Percentiles rank a stretch among this genome's conserved stretches.
phyloP scores from a whole-genome alignment of 2,329 filamentous ascomycete species.

The Fusarium oxysporum region DNA sequence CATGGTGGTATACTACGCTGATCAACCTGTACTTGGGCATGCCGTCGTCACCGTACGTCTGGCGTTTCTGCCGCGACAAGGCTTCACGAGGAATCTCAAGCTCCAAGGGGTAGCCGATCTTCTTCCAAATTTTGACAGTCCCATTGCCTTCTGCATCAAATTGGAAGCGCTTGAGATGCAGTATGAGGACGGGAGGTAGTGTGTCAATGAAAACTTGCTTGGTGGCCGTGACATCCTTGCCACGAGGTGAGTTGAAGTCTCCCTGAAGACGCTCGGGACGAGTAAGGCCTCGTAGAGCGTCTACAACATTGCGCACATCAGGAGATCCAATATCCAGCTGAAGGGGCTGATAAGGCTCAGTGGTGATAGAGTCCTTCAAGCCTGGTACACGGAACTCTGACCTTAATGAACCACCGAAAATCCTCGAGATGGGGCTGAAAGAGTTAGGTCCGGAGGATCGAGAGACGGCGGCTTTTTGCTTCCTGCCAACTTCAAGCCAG shows the following conservation, averaged over 20 bases:
- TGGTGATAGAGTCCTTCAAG: slow-evolving; percentile 88
- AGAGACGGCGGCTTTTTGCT: slow-evolving; percentile 88
- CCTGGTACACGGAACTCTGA: slow-evolving; percentile 91
- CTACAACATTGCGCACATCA: slow-evolving; percentile 89
- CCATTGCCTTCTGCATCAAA: slow-evolving; percentile 85
- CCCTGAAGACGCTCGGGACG: slow-evolving; percentile 86
- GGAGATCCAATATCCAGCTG: slow-evolving; percentile 93
- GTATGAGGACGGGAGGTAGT: slow-evolving; percentile 88
- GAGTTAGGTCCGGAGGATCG: slow-evolving; percentile 82
- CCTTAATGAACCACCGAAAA: slow-evolving; percentile 91
- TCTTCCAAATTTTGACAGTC: slow-evolving; percentile 98
- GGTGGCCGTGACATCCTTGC: slow-evolving; percentile 80
- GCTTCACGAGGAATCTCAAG: slow-evolving; percentile 93
- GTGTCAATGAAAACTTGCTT: slow-evolving; percentile 97
- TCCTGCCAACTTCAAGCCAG: slow-evolving; percentile 94
- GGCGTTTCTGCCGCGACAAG: slow-evolving; percentile 78
- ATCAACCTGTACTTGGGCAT: slow-evolving; percentile 87
- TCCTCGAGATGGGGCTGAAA: slow-evolving; percentile 89
- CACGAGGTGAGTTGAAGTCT: slow-evolving; percentile 83
- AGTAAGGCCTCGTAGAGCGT: slow-evolving; percentile 88
- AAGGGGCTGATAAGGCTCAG: slow-evolving; percentile 93
- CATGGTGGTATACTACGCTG: slow-evolving; percentile 95
- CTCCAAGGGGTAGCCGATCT: slow-evolving; percentile 93
- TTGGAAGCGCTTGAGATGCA: slow-evolving; percentile 97
- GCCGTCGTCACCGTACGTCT: slow-evolving; percentile 72